Evolutionary conservation across 306 rosid genomes (phyloP).

Genomic region (Vigna radiata): DNA sequence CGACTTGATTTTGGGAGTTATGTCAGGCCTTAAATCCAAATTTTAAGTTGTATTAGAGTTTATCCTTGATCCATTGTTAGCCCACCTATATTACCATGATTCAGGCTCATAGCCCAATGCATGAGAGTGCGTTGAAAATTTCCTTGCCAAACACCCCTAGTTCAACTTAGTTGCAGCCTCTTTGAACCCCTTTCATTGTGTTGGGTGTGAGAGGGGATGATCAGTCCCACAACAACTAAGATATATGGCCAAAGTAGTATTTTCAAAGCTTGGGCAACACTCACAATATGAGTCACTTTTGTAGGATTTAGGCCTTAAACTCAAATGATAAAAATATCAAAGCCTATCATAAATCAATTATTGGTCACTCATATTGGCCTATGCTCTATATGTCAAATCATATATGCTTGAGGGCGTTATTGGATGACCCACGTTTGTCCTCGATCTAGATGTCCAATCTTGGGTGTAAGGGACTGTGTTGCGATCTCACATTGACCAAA

Average conservation of each 20-base stretch:
- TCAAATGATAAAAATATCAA: not conserved
- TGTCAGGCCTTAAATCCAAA: not conserved
- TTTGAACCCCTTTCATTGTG: not conserved
- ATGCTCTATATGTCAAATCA: too few relatives aligned
- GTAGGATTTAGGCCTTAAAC: not conserved
- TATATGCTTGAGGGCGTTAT: too few relatives aligned
- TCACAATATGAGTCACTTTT: not conserved
- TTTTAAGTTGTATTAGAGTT: not conserved
- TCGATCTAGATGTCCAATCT: too few relatives aligned
- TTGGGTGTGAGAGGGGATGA: too few relatives aligned
- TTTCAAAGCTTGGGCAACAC: not conserved
- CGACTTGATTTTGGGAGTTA: not conserved
- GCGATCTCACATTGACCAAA: too few relatives aligned
- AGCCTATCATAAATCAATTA: not conserved
- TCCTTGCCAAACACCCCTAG: not conserved
- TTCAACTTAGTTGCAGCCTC: not conserved
- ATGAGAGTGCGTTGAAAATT: not conserved
- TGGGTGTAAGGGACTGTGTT: too few relatives aligned
- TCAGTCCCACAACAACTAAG: not conserved
- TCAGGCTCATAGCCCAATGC: not conserved
- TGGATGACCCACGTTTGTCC: too few relatives aligned
- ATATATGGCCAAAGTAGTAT: not conserved
- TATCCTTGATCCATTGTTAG: not conserved
- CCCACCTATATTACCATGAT: not conserved
- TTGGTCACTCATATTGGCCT: not conserved